Evolutionary conservation across 768 basidiomycete genomes (phyloP), one percentile per base, ranked within the genome.

Genomic region (Flagelloscypha sp.): DNA sequence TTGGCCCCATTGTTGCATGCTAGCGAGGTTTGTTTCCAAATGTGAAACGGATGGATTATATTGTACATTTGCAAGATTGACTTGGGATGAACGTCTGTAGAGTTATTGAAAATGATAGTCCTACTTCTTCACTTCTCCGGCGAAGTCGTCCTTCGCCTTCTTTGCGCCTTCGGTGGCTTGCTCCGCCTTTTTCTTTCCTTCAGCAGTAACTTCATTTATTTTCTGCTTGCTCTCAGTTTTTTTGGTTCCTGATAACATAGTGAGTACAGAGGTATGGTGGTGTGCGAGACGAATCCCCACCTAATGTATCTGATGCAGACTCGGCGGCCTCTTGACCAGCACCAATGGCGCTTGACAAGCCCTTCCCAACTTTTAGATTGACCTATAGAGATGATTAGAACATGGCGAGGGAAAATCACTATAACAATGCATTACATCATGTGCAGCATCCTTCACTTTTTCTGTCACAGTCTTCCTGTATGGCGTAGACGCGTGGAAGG

Each of bases 281-380:
- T 17, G 30, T 22, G 27, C 4, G 13, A 31, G 18, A 27, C 3
- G n/a, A 30, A 11, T n/a, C 41, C 58, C 8, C 22, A 68, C 71
- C 56, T 22, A 73, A 2, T 3, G 57, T 59, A 16, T 70, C 59
- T 38, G 70, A 68, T 2, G 66, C 59, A 7, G 54, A 42, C 35
- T 61, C 35, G 0, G 67, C 56, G 30, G 58, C 60, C 35, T 66
- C 47, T 46, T 72, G 64, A 1, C 70, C 69, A 10, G 51, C 62
- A 16, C 69, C 69, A 31, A 74, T 62, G 1, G 68, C 69, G 19
- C 57, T 60, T 9, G 69, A 70, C 10, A 72, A 47, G 2, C 61
- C 59, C 41, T 67, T 54, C 5, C 69, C 67, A 7, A 70, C 48
- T 12, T 59, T 63, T 44, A 60, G 62, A 39, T 66, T 70, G 1